These are phyloP conservation scores for Elaeis oleifera DNA, from an alignment of 202 grass and related monocot species.

Conservation along the genomic window DNA sequence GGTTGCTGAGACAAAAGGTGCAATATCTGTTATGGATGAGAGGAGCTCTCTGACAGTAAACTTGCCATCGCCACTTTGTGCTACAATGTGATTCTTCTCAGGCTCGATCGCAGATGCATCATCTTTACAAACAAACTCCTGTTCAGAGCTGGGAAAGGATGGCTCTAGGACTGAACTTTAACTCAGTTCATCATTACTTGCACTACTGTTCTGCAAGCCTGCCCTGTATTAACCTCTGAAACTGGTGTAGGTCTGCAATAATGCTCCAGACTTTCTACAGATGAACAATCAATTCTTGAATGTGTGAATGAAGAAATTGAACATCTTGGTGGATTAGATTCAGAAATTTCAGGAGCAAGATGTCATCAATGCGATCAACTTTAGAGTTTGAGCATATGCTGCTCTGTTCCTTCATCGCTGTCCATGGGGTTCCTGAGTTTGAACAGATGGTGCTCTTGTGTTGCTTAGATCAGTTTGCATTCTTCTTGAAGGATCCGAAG, in stretches of 20 bases:
- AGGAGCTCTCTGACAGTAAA: conserved; percentile 79
- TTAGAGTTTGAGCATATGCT: conserved; percentile 20
- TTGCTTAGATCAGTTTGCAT: conserved; percentile 28
- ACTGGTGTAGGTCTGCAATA: conserved; percentile 27
- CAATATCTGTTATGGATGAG: conserved; percentile 51
- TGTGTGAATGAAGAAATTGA: conserved; percentile 29
- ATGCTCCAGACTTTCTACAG: conserved; percentile 27
- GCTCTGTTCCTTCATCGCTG: neutral
- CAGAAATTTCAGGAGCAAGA: conserved; percentile 36
- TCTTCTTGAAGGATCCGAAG: conserved; percentile 25
- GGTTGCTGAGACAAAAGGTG: conserved; percentile 36
- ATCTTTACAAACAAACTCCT: conserved; percentile 62
- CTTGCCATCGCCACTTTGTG: conserved; percentile 53
- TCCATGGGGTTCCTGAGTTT: conserved; percentile 26
- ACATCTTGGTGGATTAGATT: conserved; percentile 35
- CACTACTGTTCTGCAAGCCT: conserved; percentile 46
- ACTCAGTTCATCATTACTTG: conserved; percentile 31
- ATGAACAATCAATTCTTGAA: conserved; percentile 22
- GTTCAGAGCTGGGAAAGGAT: conserved; percentile 32
- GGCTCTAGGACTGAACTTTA: conserved; percentile 32
- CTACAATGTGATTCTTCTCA: conserved; percentile 24
- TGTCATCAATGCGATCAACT: conserved; percentile 29
- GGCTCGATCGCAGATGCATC: conserved; percentile 26
- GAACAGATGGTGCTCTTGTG: conserved; percentile 32
- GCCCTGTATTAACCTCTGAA: conserved; percentile 30